Percentiles rank a stretch among this genome's conserved stretches.
phyloP scores from a whole-genome alignment of 2,329 filamentous ascomycete species.

The Botryotinia globosa region DNA sequence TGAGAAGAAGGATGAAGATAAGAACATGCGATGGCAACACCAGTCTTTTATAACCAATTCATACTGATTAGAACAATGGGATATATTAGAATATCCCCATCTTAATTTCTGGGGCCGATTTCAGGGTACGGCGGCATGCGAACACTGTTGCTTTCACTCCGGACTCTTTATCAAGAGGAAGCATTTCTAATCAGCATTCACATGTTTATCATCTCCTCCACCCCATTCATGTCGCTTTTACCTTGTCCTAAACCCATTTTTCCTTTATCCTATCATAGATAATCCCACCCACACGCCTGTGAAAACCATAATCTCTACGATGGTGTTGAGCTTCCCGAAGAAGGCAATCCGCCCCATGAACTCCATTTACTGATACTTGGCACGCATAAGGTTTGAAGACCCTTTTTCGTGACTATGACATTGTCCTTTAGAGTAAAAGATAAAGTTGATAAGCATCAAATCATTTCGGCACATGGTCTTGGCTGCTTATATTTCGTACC shows the following conservation, averaged over 20 bases:
- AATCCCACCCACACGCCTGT: not conserved
- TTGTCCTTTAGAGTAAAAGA: not conserved
- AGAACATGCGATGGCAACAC: not conserved
- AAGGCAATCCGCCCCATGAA: not conserved
- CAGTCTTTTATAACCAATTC: not conserved
- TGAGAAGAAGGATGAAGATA: not conserved
- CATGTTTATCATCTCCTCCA: not conserved
- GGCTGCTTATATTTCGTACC: not conserved
- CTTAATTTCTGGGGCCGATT: not conserved
- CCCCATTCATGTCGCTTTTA: not conserved
- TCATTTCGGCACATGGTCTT: constrained; percentile 7
- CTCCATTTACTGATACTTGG: not conserved
- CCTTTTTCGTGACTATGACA: not conserved
- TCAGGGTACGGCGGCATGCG: not conserved
- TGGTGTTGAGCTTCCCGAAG: constrained; percentile 10
- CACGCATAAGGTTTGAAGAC: not conserved
- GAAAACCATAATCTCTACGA: not conserved
- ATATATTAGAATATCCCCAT: not conserved
- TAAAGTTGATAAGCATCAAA: constrained; percentile 11
- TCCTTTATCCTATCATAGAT: not conserved
- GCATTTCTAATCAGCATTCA: not conserved
- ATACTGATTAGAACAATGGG: not conserved
- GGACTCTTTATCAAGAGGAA: not conserved
- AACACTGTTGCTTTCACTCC: not conserved
- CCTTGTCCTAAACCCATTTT: not conserved